Percentiles rank a stretch among this genome's conserved stretches.
These are phyloP conservation scores for Pelargonium exstipulatum DNA, from an alignment of 441 rosid species.

Conservation along the genomic window DNA sequence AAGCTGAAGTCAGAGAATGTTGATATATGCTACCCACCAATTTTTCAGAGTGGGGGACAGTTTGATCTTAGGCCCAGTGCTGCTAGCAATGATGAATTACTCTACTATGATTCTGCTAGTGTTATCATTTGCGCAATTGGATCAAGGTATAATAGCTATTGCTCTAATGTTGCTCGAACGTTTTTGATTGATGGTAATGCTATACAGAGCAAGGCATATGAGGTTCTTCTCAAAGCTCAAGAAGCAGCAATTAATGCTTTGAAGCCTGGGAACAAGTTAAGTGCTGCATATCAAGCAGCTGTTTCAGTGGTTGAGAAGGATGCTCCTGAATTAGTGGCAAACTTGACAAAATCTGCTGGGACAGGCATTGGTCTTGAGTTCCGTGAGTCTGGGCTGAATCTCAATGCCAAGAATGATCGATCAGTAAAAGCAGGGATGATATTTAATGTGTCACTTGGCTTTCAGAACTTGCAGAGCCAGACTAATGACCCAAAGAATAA, in stretches of 20 bases:
- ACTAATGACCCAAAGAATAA: background rate
- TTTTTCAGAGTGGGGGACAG: conserved; percentile 3
- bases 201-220: conserved; percentile 1
- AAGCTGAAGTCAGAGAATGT: background rate
- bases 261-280: background rate
- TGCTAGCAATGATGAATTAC: background rate
- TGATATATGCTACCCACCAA: conserved; percentile 3
- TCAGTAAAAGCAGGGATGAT: background rate
- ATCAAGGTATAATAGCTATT: background rate
- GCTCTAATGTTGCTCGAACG: background rate
- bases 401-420: conserved; percentile 1
- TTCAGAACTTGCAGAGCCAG: conserved; percentile 4
- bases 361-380: conserved; percentile 5
- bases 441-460: conserved; percentile 1
- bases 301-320: conserved; percentile 4
- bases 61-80: conserved; percentile 5
- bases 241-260: background rate
- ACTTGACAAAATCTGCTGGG: conserved; percentile 5
- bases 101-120: conserved; percentile 6
- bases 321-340: background rate
- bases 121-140: conserved; percentile 2
- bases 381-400: background rate
- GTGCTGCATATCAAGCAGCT: conserved; percentile 3
- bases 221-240: conserved; percentile 7
- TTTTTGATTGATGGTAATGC: conserved; percentile 4